These are phyloP conservation scores for Corymbia calophylla DNA, from an alignment of 441 rosid genomes.

Conservation along the genomic window DNA sequence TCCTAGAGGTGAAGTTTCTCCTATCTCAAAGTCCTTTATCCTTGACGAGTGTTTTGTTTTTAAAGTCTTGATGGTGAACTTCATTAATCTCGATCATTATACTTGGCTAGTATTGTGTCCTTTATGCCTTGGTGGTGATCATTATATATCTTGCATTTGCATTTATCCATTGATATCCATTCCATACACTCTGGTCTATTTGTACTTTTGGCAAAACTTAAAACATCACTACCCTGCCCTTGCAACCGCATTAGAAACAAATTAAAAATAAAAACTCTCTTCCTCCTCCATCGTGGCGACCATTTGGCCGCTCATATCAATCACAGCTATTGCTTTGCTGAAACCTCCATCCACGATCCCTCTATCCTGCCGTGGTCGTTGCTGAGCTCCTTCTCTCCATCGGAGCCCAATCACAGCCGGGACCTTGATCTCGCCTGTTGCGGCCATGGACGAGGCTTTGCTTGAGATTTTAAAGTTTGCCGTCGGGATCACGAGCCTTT, in stretches of 20 bases:
- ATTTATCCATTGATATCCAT: background rate
- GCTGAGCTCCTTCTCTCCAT: background rate
- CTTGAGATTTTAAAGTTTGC: background rate
- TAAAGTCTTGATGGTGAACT: background rate
- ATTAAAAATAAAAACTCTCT: background rate
- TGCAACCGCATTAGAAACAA: accelerated
- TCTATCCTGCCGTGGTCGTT: background rate
- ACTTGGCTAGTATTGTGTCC: background rate
- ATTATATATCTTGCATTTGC: background rate
- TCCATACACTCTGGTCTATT: background rate
- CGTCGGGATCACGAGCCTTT: background rate
- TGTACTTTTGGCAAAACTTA: background rate
- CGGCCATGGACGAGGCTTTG: background rate
- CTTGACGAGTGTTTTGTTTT: background rate
- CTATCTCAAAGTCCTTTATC: background rate
- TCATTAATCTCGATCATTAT: background rate
- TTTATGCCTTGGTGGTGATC: background rate
- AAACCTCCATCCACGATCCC: background rate
- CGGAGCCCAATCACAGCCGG: background rate
- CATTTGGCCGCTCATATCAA: background rate
- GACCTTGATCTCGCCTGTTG: background rate
- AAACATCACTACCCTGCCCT: background rate
- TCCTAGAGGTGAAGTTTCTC: background rate
- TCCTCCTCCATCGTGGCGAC: background rate
- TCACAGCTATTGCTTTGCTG: background rate